Conservation (phyloP, 257 asterid genomes). For the Apocynum venetum region DNA sequence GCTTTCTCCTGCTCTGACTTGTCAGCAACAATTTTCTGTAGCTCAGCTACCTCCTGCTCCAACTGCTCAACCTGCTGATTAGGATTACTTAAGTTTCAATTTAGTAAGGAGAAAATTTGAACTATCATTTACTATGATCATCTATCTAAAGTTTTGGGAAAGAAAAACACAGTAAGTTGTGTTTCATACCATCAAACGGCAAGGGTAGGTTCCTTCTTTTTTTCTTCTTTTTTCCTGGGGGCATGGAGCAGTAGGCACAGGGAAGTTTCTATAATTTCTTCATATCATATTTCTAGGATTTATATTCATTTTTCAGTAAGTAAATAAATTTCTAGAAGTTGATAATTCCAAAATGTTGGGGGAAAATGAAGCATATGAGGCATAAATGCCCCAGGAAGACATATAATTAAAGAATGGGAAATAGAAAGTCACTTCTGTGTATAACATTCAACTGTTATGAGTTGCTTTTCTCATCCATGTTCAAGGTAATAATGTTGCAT, state of each 20-base stretch:
- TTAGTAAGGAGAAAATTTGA: neutral
- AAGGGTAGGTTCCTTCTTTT: neutral
- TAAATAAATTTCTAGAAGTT: neutral
- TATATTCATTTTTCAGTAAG: neutral
- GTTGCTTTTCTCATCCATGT: neutral
- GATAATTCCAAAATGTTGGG: neutral
- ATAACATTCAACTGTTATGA: neutral
- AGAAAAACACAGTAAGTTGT: neutral
- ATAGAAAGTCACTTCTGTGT: neutral
- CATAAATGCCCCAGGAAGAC: neutral
- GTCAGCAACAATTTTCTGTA: constrained; percentile 52
- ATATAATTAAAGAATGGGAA: too few species aligned
- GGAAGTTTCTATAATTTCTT: neutral
- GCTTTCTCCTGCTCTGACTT: constrained; percentile 74
- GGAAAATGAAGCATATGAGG: neutral
- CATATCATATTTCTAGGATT: neutral
- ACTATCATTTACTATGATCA: neutral
- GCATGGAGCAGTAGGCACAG: neutral
- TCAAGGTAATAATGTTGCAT: neutral
- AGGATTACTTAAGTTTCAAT: constrained; percentile 12
- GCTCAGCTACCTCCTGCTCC: constrained; percentile 69
- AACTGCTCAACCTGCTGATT: constrained; percentile 65
- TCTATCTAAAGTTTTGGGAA: neutral
- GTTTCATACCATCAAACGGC: neutral
- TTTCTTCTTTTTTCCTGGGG: neutral